Percentiles rank a stretch among this genome's conserved stretches.
Evolutionary conservation across 345 rosid genomes (phyloP).

Genomic region (Gossypium turneri): DNA sequence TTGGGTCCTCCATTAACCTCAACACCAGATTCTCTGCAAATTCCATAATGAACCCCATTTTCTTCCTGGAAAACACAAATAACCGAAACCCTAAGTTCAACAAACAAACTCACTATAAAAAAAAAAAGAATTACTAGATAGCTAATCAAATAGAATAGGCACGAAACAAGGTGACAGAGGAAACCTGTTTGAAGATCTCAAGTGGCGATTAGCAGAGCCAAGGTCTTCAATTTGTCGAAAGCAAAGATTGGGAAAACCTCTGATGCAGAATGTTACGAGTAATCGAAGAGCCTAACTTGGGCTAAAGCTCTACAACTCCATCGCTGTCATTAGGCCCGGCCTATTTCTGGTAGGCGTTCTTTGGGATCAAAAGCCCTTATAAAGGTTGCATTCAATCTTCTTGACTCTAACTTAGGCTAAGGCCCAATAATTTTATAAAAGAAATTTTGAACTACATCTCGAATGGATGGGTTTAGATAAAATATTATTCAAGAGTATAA

Average conservation of each 20-base stretch:
- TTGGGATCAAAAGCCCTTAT: not conserved
- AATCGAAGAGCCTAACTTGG: not conserved
- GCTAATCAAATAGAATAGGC: not conserved
- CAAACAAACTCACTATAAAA: not conserved
- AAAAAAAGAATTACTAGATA: not conserved
- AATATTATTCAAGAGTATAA: too few species aligned
- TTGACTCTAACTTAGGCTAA: not conserved
- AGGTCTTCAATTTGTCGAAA: not conserved
- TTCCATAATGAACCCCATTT: slow-evolving; percentile 89
- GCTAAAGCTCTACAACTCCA: not conserved
- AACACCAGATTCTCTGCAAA: slow-evolving; percentile 85
- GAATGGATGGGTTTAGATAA: too few species aligned
- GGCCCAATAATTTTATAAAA: not conserved
- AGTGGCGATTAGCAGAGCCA: not conserved
- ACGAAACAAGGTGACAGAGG: not conserved
- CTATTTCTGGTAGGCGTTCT: not conserved
- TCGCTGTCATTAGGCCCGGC: not conserved
- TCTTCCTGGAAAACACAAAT: not conserved
- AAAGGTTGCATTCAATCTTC: too few species aligned
- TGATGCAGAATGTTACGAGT: not conserved
- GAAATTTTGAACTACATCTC: not conserved
- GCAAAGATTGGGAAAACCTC: not conserved
- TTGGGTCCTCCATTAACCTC: slow-evolving; percentile 94
- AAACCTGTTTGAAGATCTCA: not conserved
- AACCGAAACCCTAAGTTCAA: not conserved